Conservation (phyloP, 768 basidiomycete genomes). For the Candolleomyces aberdarensis region DNA sequence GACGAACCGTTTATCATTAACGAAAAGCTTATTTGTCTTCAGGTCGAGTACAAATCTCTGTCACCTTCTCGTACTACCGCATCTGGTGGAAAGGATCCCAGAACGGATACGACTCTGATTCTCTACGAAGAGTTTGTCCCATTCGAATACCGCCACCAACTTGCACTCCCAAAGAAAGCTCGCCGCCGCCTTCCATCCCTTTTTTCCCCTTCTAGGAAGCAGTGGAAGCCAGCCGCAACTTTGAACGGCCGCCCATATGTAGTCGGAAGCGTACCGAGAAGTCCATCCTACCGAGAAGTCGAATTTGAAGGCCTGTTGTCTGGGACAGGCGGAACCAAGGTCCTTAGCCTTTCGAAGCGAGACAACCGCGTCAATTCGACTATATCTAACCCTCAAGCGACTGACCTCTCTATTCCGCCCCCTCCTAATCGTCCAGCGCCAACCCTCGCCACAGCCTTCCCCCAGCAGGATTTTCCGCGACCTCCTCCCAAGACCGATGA, state of each 20-base stretch:
- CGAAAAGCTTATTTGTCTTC: neutral
- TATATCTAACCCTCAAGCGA: constrained; percentile 13
- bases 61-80: constrained; percentile 39
- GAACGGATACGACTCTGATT: constrained; percentile 69
- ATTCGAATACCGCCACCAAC: constrained; percentile 75
- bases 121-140: constrained; percentile 96
- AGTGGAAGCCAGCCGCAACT: constrained; percentile 82
- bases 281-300: constrained; percentile 54
- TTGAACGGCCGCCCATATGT: constrained; percentile 78
- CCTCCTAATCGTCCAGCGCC: constrained; percentile 13
- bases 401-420: constrained; percentile 16
- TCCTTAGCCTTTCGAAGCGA: constrained; percentile 36
- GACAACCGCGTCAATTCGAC: constrained; percentile 13
- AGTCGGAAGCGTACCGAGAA: constrained; percentile 54
- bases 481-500: constrained; percentile 32
- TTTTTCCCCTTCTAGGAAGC: constrained; percentile 57
- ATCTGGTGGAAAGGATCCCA: constrained; percentile 52
- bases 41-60: constrained; percentile 88
- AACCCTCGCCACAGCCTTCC: neutral
- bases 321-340: constrained; percentile 45
- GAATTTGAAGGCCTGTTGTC: constrained; percentile 79
- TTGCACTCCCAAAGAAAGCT: constrained; percentile 50
- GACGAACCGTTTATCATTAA: neutral
- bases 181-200: constrained; percentile 68
- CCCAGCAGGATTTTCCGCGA: constrained; percentile 17